Evolutionary conservation across 169 alveolate species (phyloP), one percentile per base, ranked within the genome.

Genomic region (Eimeria falciformis): DNA sequence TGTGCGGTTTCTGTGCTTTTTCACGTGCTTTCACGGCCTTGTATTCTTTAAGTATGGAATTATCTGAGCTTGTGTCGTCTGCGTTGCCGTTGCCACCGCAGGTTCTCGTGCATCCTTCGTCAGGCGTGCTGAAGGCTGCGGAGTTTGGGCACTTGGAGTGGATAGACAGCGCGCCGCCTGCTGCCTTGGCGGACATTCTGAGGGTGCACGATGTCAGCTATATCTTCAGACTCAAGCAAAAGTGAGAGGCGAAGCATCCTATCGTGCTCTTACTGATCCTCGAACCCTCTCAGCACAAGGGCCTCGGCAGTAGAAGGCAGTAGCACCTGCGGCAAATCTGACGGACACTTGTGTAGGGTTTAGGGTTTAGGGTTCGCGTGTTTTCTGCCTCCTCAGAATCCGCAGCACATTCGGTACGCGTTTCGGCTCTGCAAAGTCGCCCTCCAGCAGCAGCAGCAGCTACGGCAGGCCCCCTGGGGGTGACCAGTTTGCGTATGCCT

Each of bases 171-270:
- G 95, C 98, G 3, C 94, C 96, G 46, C 96, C 97, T 21, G 99
- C 98, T 2, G 85, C 95, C 5, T 91, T 97, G 27, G 97, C 98
- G 45, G 99, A 98, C 94, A 95, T 98, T 29, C 95, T 98, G 90
- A 94, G 99, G 93, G 99, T 98, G 5, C 99, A 98, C 92, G 99
- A 98, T 82, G 96, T 97, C 90, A 97, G 97, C 53, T 98, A 98
- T 91, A 93, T 98, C 53, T 94, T 94, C 87, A 96, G 95, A 79
- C 86, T 90, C 37, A 96, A 82, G 94, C 94, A 91, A 75, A 92
- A 78, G 69, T 90, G 43, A 86, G 95, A 21, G 94, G 43, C 40
- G 40, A 33, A 0, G 40, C 40, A 33, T 33, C 40, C 40, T 33
- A 33, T 1, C 0, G 40, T 33, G 2, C 40, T 33, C 40, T 33